Evolutionary conservation across 768 basidiomycete genomes (phyloP), one percentile per base, ranked within the genome.

Genomic region (Boletus fagicola): DNA sequence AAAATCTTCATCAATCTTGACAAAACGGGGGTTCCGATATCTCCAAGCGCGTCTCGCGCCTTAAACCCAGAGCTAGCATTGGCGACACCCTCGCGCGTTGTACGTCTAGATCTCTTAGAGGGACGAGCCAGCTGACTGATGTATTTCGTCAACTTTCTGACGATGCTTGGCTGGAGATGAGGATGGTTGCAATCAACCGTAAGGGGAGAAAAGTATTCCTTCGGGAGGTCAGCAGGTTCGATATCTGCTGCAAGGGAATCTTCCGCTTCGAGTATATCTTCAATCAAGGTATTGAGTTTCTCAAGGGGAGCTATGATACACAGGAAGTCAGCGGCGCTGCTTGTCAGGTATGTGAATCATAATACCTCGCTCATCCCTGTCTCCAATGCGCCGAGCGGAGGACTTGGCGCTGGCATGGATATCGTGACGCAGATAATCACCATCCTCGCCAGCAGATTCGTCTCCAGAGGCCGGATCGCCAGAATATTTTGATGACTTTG

Each of bases 261-360:
- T 63, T 91, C 86, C 0, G 89, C 85, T 60, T 90, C 87, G 54
- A 96, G 90, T 16, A 97, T 80, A 53, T 96, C 93, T 61, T 94
- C 91, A 1, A 96, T 75, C 18, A 92, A 74, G 3, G 84, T 83
- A 0, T 76, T 77, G 11, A 98, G 77, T 69, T 90, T 95, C 65
- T 94, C 88, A 5, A 90, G 71, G 0, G 89, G 87, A 2, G 73
- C 88, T 87, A 35, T 24, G 28, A 56, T 44, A 22, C 50, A 22
- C 8, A 39, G 5, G 16, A 40, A 36, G 57, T 62, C 54, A 52
- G 51, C 24, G 51, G n/a, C 2, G 1, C 9, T 4, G 26, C 22
- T 31, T 10, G 3, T 22, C 16, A 26, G 33, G 26, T 46, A 52
- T 28, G 39, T 35, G 15, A 45, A 5, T 30, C 38, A 11, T 33